Evolutionary conservation across 2,329 filamentous ascomycete genomes (phyloP), one percentile per base, ranked within the genome.

Genomic region (Neonectria punicea): DNA sequence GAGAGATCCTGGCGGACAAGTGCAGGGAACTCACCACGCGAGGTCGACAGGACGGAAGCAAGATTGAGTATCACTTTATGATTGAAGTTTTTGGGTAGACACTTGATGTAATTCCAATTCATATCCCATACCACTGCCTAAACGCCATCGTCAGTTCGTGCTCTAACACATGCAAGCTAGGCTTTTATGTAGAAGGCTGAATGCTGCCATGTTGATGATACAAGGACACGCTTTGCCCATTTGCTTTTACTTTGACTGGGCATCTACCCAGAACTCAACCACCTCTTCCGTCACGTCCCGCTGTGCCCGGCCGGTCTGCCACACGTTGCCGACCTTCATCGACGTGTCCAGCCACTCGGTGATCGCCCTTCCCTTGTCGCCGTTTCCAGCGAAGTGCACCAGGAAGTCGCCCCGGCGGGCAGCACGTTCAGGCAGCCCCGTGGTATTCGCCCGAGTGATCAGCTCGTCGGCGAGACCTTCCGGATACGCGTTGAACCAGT

Each of bases 61-160:
- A 82, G 70, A 80, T 89, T 34, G 79, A 86, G 71, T 88, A 88
- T 73, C 79, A 85, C 58, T 88, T 88, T 58, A 85, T 86, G 81
- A 86, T 86, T 60, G 86, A 88, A 68, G 85, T 88, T 0, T 88
- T 88, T 77, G 84, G 81, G 3, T 49, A 49, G 22, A 36, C 34
- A 14, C 5, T 8, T 13, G 32, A 36, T 39, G 5, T n/a, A 39
- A 39, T 8, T 39, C 14, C 36, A 8, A 39, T 39, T 39, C n/a
- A 16, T 39, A n/a, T 39, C 36, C 36, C 14, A 6, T n/a, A 16
- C 34, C 34, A 36, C 16, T 34, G 10, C 32, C 32, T 8, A n/a
- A 39, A 39, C 14, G 36, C 36, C 36, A 39, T 39, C 36, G 36
- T 39, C 36, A 39, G 36, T 7, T 39, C 36, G 14, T 39, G 36